phyloP scores from a whole-genome alignment of 2,329 filamentous ascomycete genomes.

The Cercospora janseana region DNA sequence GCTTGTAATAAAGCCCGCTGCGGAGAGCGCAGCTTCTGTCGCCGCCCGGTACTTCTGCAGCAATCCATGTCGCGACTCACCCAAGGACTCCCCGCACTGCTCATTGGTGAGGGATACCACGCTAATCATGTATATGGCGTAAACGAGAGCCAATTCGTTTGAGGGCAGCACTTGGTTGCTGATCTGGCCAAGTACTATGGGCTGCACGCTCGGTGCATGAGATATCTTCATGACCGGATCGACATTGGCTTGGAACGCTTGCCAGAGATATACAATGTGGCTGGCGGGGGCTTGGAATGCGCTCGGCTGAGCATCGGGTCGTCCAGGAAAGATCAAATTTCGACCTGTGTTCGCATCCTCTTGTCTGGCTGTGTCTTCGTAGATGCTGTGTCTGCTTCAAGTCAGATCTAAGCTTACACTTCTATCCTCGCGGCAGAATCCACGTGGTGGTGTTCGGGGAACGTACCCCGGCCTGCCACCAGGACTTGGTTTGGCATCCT shows the following conservation, averaged over 20 bases:
- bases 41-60: constrained; percentile 27
- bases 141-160: constrained; percentile 36
- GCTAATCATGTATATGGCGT: constrained; percentile 38
- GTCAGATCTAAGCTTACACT: too few relatives aligned
- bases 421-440: too few relatives aligned
- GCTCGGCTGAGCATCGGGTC: constrained; percentile 23
- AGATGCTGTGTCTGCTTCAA: constrained; percentile 2
- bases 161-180: constrained; percentile 56
- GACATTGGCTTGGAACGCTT: constrained; percentile 69
- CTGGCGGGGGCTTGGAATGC: constrained; percentile 20
- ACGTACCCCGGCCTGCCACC: constrained; percentile 12
- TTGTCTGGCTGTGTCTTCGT: constrained; percentile 16
- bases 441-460: constrained; percentile 2
- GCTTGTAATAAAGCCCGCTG: constrained; percentile 33
- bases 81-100: constrained; percentile 28
- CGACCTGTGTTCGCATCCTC: constrained; percentile 9
- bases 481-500: constrained; percentile 9
- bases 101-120: constrained; percentile 36
- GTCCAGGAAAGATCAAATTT: constrained; percentile 28
- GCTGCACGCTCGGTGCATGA: constrained; percentile 68
- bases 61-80: constrained; percentile 26
- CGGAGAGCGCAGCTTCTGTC: constrained; percentile 30
- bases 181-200: constrained; percentile 61
- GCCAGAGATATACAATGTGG: constrained; percentile 67
- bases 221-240: constrained; percentile 71